Evolutionary conservation across 192 early-diverging fungal species (phyloP), one percentile per base, ranked within the genome.

Genomic region (Rhizophlyctis rosea): DNA sequence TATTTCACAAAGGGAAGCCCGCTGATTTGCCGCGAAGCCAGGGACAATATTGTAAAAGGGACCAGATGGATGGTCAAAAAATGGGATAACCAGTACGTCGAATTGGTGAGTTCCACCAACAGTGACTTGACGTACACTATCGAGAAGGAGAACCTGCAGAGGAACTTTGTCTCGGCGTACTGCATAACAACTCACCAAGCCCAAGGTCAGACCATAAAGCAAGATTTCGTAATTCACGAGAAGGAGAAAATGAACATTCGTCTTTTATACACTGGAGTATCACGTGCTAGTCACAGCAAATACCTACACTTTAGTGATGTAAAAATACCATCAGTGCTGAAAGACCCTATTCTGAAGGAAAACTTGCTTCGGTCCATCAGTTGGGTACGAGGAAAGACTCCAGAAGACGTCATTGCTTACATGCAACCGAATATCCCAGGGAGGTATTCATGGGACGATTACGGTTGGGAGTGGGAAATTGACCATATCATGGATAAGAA

Each of bases 181-280:
- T 62, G 61, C 31, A 62, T 33, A 14, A 62, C 61, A 0, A 3
- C 54, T 29, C 61, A 62, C 3, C 29, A 62, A 34, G 61, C 61
- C 1, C 61, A 62, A 62, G 61, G 61, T 29, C 48, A 62, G 34
- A 62, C 61, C 29, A 54, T 62, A 30, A 53, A 62, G n/a, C 13
- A 54, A 33, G 24, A 21, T 14, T 62, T 62, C 34, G 27, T 62
- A 5, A 62, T 62, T 55, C 61, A 62, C 31, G 48, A 62, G 35
- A 53, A 54, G 21, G 28, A 51, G 18, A 62, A 62, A 29, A 62
- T 62, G 61, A 53, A 14, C 14, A 1, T 14, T 14, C 52, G 47
- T 14, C 51, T 62, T 48, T 54, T 62, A 32, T 62, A 62, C 50
- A 62, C 61, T n/a, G 61, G 50, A 23, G 50, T 62, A 54, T 33